Conservation (phyloP, 805 yeast species). For the Lipomyces lipofer region DNA sequence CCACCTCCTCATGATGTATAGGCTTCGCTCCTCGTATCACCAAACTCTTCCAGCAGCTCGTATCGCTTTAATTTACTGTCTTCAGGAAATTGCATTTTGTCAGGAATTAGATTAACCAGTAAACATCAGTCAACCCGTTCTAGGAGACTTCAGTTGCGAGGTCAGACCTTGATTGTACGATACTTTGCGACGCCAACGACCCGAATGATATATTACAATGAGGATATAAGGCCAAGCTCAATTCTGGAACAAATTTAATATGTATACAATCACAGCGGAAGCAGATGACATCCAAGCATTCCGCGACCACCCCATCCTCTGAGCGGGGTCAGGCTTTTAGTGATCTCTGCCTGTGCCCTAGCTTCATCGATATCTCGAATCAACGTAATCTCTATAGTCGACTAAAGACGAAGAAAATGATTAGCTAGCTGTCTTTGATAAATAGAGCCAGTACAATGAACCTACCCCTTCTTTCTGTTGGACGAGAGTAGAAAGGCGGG, state of each 20-base stretch:
- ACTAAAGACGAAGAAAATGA: constrained; percentile 6
- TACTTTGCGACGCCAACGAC: neutral
- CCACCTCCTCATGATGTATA: too few relatives aligned
- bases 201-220: neutral
- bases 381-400: constrained; percentile 34
- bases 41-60: too few relatives aligned
- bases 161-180: neutral
- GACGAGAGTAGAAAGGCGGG: constrained; percentile 49
- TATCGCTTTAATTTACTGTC: too few relatives aligned
- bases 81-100: too few relatives aligned
- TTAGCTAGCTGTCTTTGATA: neutral
- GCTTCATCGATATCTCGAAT: constrained; percentile 31
- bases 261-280: constrained; percentile 29
- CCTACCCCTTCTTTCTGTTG: constrained; percentile 43
- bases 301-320: constrained; percentile 66
- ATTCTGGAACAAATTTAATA: neutral
- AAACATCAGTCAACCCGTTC: constrained; percentile 5
- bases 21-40: too few relatives aligned
- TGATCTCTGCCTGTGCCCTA: constrained; percentile 39
- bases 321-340: constrained; percentile 48
- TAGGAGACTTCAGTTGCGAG: neutral
- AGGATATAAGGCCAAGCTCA: neutral
- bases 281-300: constrained; percentile 64
- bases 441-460: neutral
- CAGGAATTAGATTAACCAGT: too few relatives aligned